phyloP scores from a whole-genome alignment of 1,139 yeast genomes.

The Scheffersomyces cryptocercus region DNA sequence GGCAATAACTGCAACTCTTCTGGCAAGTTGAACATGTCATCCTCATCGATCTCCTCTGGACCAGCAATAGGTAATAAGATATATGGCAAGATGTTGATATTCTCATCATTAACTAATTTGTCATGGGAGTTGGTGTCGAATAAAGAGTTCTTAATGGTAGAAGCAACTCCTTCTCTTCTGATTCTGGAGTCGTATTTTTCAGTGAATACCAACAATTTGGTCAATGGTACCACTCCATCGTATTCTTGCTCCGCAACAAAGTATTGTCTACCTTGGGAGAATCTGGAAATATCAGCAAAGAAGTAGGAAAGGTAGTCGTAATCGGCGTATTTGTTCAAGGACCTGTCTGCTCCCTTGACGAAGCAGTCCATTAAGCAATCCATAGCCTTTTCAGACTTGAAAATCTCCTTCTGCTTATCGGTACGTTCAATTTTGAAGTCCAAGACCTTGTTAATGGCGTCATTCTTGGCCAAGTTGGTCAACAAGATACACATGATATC shows the following conservation, averaged over 20 bases:
- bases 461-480: conserved; percentile 82
- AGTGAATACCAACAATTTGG: conserved; percentile 80
- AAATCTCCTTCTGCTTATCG: conserved; percentile 34
- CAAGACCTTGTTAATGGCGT: conserved; percentile 58
- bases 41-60: conserved; percentile 75
- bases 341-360: conserved; percentile 78
- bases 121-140: conserved; percentile 77
- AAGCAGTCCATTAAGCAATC: conserved; percentile 89
- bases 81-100: conserved; percentile 77
- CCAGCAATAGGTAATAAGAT: conserved; percentile 82
- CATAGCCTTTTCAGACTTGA: conserved; percentile 61
- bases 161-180: conserved; percentile 91
- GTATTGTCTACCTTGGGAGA: conserved; percentile 68
- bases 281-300: conserved; percentile 86
- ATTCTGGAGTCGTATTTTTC: conserved; percentile 75
- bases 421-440: conserved; percentile 42
- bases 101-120: conserved; percentile 57
- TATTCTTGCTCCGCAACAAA: conserved; percentile 70
- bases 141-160: conserved; percentile 85
- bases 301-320: conserved; percentile 85
- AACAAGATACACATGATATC: conserved; percentile 83
- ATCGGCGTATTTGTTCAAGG: conserved; percentile 68
- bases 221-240: conserved; percentile 77
- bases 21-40: conserved; percentile 85
- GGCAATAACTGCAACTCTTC: conserved; percentile 84